Evolutionary conservation across 192 early-diverging fungal species (phyloP).

Genomic region (Entomortierella chlamydospora): DNA sequence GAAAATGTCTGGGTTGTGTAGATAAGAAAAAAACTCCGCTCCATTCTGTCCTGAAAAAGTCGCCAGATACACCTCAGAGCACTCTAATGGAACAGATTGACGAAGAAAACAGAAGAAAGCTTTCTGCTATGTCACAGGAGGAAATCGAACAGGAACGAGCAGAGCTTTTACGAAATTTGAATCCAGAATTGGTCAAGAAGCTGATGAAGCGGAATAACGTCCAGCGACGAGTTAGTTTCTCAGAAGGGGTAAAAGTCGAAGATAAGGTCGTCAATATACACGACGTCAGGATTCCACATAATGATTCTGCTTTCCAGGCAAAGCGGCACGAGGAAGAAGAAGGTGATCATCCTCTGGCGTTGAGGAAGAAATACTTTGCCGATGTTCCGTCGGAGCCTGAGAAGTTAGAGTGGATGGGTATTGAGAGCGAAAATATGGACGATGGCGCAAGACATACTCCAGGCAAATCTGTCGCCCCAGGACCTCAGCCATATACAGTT

Average conservation of each 20-base stretch:
- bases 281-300: constrained; percentile 22
- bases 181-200: constrained; percentile 72
- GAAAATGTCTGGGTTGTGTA: not conserved
- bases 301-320: constrained; percentile 24
- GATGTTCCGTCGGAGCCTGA: constrained; percentile 67
- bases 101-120: constrained; percentile 60
- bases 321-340: constrained; percentile 45
- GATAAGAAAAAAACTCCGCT: constrained; percentile 4
- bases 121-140: constrained; percentile 73
- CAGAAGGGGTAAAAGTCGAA: constrained; percentile 36
- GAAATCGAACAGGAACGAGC: constrained; percentile 78
- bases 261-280: constrained; percentile 35
- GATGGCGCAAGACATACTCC: constrained; percentile 30
- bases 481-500: constrained; percentile 63
- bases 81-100: constrained; percentile 62
- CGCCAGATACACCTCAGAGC: constrained; percentile 25
- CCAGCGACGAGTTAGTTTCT: constrained; percentile 47
- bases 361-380: constrained; percentile 67
- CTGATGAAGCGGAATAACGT: constrained; percentile 58
- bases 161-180: constrained; percentile 73
- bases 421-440: constrained; percentile 32
- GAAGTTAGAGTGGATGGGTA: constrained; percentile 78
- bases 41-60: constrained; percentile 48
- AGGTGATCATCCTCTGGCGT: constrained; percentile 54
- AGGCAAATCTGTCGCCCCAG: constrained; percentile 57